Conservation (phyloP, 2,329 filamentous ascomycete genomes). For the Penicillium occitanis region DNA sequence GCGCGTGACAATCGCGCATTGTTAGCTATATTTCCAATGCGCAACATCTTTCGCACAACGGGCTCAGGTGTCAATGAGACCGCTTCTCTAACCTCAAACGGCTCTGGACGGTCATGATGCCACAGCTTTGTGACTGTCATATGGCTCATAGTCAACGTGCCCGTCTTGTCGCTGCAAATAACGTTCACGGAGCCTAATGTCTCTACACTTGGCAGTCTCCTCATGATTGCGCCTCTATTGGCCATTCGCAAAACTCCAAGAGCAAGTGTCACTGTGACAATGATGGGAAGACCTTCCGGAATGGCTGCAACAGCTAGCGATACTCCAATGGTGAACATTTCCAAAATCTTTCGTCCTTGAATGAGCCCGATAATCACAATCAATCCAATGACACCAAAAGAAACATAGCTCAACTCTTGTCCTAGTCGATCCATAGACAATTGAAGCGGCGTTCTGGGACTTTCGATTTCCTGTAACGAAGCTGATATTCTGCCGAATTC, state of each 20-base stretch:
- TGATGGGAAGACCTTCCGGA: constrained; percentile 93
- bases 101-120: constrained; percentile 72
- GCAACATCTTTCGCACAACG: constrained; percentile 75
- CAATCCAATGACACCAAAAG: constrained; percentile 87
- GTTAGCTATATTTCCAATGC: constrained; percentile 95
- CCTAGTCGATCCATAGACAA: constrained; percentile 97
- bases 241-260: constrained; percentile 97
- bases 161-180: constrained; percentile 98
- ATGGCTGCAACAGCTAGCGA: constrained; percentile 95
- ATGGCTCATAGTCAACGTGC: constrained; percentile 93
- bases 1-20: constrained; percentile 78
- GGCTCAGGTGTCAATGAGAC: constrained; percentile 61
- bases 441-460: constrained; percentile 88
- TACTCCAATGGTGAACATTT: constrained; percentile 97
- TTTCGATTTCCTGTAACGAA: constrained; percentile 91
- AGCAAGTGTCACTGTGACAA: constrained; percentile 94
- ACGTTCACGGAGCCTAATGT: constrained; percentile 98
- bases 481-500: constrained; percentile 96
- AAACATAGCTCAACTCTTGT: constrained; percentile 93
- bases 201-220: constrained; percentile 93
- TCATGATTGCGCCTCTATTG: constrained; percentile 88
- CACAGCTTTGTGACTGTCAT: constrained; percentile 98
- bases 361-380: constrained; percentile 89
- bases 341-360: constrained; percentile 83
- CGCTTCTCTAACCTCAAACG: constrained; percentile 59